Conservation (phyloP, 2,329 filamentous ascomycete genomes). For the Colletotrichum gigasporum region DNA sequence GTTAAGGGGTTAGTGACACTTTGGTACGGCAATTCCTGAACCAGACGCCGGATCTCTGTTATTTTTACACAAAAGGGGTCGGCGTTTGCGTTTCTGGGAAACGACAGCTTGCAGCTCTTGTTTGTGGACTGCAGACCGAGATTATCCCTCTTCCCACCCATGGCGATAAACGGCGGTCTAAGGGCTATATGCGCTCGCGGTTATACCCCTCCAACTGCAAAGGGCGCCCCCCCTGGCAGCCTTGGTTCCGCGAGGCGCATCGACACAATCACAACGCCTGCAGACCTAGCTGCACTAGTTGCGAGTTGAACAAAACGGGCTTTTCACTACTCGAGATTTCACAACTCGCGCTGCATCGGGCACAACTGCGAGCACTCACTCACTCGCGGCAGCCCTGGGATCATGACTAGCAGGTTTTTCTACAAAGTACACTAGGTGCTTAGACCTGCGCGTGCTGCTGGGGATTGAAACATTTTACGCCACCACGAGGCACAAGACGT, state of each 20-base stretch:
- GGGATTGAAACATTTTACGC: constrained; percentile 14
- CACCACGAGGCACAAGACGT: constrained; percentile 6
- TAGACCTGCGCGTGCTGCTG: not conserved
- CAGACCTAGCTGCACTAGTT: constrained; percentile 11
- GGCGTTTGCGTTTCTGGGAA: constrained; percentile 22
- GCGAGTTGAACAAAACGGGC: not conserved
- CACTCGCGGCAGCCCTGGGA: not conserved
- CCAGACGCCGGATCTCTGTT: constrained; percentile 6
- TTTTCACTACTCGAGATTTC: constrained; percentile 12
- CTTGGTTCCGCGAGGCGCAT: constrained; percentile 23
- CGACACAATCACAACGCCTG: constrained; percentile 5
- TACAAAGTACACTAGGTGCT: not conserved
- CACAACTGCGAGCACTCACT: not conserved
- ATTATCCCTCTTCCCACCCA: constrained; percentile 43
- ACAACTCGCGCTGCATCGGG: not conserved
- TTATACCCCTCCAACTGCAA: constrained; percentile 41
- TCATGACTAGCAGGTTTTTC: not conserved
- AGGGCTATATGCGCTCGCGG: constrained; percentile 48
- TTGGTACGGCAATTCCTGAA: constrained; percentile 13
- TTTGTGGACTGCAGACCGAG: constrained; percentile 44
- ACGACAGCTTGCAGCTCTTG: constrained; percentile 14
- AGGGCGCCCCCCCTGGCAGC: constrained; percentile 24
- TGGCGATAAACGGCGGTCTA: constrained; percentile 43
- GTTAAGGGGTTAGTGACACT: constrained; percentile 8
- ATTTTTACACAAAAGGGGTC: constrained; percentile 16